Evolutionary conservation across 768 basidiomycete genomes (phyloP).

Genomic region (Lentinula sp.): DNA sequence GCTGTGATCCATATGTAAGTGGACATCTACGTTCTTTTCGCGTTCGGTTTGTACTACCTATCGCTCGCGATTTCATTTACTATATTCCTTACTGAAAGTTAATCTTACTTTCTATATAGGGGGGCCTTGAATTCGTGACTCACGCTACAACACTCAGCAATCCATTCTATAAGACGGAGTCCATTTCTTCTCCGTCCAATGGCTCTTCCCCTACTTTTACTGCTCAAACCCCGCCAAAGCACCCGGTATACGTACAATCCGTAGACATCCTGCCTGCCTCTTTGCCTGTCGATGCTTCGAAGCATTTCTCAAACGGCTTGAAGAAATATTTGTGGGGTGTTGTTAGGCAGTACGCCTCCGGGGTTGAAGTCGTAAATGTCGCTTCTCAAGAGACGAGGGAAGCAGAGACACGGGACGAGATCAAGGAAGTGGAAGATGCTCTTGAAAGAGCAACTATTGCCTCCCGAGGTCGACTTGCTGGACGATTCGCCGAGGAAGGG

Average conservation of each 20-base stretch:
- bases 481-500: conserved; percentile 25
- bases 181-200: conserved; percentile 15
- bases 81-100: background rate
- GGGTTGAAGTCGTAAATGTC: too few species aligned
- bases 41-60: background rate
- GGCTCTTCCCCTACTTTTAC: conserved; percentile 29
- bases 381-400: background rate
- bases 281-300: conserved; percentile 76
- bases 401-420: background rate
- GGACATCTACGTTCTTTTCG: background rate
- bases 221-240: background rate
- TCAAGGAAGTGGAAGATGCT: conserved; percentile 29
- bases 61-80: too few species aligned
- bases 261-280: conserved; percentile 89
- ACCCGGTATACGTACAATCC: conserved; percentile 65
- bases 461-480: conserved; percentile 11
- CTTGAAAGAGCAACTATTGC: conserved; percentile 73
- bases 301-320: conserved; percentile 65
- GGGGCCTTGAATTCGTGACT: conserved; percentile 80
- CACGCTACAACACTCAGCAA: conserved; percentile 71
- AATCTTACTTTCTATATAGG: conserved; percentile 31
- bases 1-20: conserved; percentile 73
- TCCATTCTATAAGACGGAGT: conserved; percentile 52
- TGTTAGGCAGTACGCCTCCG: conserved; percentile 32
- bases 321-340: conserved; percentile 62